These are phyloP conservation scores for Candida sanyaensis DNA, from an alignment of 1,139 yeast species.

Conservation along the genomic window DNA sequence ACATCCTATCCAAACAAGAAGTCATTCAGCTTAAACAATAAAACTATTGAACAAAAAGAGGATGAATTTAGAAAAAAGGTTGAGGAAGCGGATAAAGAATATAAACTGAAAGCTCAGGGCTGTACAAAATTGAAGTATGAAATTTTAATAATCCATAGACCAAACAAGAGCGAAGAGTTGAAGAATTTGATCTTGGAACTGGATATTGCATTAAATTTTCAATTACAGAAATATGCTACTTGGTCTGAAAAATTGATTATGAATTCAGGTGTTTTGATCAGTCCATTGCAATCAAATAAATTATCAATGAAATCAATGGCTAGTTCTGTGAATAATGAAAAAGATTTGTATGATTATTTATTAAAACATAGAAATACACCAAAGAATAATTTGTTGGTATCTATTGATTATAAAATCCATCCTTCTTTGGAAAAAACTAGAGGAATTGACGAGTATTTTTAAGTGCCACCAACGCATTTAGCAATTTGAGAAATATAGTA, in stretches of 20 bases:
- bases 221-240: constrained; percentile 84
- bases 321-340: constrained; percentile 76
- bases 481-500: constrained; percentile 19
- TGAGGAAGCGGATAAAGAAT: constrained; percentile 82
- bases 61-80: constrained; percentile 85
- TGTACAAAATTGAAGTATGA: constrained; percentile 78
- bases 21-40: constrained; percentile 74
- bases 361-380: constrained; percentile 43
- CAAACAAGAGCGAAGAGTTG: constrained; percentile 70
- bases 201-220: constrained; percentile 86
- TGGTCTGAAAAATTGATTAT: constrained; percentile 81
- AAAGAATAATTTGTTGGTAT: constrained; percentile 43
- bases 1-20: constrained; percentile 84
- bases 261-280: constrained; percentile 80
- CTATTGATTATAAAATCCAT: constrained; percentile 79
- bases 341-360: constrained; percentile 73
- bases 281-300: constrained; percentile 62
- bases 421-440: constrained; percentile 55
- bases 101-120: constrained; percentile 70
- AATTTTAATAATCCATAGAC: constrained; percentile 72
- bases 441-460: constrained; percentile 38
- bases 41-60: constrained; percentile 85
- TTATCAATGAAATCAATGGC: constrained; percentile 77
- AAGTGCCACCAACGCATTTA: constrained; percentile 19
- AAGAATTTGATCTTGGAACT: constrained; percentile 80